A percentile compares a stretch with the other conserved stretches of the same genome.
Evolutionary conservation across 441 rosid genomes (phyloP).

Genomic region (Francoa sonchifolia): DNA sequence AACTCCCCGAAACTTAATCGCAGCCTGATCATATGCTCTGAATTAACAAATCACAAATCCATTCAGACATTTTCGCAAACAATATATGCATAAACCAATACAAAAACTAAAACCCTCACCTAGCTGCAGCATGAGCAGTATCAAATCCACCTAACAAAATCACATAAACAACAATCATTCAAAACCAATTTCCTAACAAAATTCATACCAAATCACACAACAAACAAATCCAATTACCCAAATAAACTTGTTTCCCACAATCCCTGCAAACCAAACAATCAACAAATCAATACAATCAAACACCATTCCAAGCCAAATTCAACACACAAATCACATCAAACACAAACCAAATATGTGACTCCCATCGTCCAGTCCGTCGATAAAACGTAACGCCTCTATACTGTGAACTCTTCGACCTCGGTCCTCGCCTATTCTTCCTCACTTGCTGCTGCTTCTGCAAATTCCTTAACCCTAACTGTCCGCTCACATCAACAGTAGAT

Average conservation of each 20-base stretch:
- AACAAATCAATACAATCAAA: background rate
- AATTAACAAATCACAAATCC: background rate
- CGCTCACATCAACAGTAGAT: background rate
- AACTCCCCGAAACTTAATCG: slow-evolving; percentile 11
- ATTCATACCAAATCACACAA: too few relatives aligned
- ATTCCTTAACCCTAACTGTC: background rate
- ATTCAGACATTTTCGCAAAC: too few relatives aligned
- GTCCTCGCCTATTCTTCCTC: slow-evolving; percentile 2
- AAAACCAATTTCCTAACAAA: too few relatives aligned
- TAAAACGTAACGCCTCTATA: slow-evolving; percentile 1
- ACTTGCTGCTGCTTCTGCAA: background rate
- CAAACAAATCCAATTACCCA: too few relatives aligned
- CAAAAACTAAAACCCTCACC: slow-evolving; percentile 5
- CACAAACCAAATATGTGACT: slow-evolving; percentile 3
- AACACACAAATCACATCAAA: background rate
- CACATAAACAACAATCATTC: too few relatives aligned
- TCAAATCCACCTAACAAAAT: slow-evolving; percentile 16
- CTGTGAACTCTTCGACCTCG: slow-evolving; percentile 2
- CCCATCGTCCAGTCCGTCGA: background rate
- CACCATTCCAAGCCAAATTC: background rate
- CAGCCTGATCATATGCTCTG: slow-evolving; percentile 14
- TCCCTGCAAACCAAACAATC: too few relatives aligned
- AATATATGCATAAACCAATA: too few relatives aligned
- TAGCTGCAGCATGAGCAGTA: slow-evolving; percentile 10
- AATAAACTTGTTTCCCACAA: slow-evolving; percentile 12